Base-by-base conservation (phyloP, 768 basidiomycete species). In the Leccinum arenicola region DNA sequence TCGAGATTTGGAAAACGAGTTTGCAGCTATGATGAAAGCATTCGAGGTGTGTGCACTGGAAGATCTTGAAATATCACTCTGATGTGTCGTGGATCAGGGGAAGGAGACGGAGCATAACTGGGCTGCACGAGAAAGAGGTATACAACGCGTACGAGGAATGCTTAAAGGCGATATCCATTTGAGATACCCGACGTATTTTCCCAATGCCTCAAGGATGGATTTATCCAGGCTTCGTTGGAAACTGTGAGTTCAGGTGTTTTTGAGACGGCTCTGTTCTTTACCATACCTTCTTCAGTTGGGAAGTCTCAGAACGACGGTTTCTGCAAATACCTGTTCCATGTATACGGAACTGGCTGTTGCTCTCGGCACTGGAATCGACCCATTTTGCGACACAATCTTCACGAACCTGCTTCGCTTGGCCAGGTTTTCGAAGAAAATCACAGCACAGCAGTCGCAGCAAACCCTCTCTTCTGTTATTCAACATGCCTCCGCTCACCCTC, bases 71-170 rank as follows among this genome's bases (percentile, higher is more conserved):
- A 2, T 36, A 14, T 4, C 33, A 10, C 47, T 48, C 55, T 63
- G 53, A 57, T 40, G 35, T 52, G 14, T 54, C 54, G 15, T 54
- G 48, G n/a, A 29, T 49, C 35, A 94, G 89, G 97, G 96, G n/a
- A 96, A 85, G 75, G 96, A 99, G 76, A 90, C 91, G 1, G 96
- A 99, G 70, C 92, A 95, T 62, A 99, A 99, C 66, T 99, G 96
- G 96, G 80, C 83, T 47, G 76, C 80, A 29, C 83, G 96, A 59
- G 96, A 99, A 61, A 82, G 81, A 64, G 81, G 89, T 10, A 80
- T 95, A 61, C 78, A 84, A 47, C 82, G 85, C 17, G 88, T 98
- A 8, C 84, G 95, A 48, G 91, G 95, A 17, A 93, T 97, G 91
- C 75, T 98, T 57, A 89, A 87, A 68, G 93, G 93, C 27, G 91